Conservation (phyloP, 2,329 filamentous ascomycete genomes). For the Pyrenophora seminiperda region DNA sequence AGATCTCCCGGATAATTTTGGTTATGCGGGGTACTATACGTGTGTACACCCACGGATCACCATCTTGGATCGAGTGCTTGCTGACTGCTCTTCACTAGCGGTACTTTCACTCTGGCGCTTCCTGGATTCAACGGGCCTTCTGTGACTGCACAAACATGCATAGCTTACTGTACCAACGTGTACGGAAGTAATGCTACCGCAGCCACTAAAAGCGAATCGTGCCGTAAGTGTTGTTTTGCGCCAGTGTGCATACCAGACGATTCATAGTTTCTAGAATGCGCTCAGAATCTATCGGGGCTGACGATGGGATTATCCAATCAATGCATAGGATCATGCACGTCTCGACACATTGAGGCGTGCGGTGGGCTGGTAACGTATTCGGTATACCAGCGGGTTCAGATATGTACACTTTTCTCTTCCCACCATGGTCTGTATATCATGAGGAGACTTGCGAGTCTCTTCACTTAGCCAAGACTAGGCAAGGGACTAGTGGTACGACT, state of each 20-base stretch:
- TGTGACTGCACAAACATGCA: too few relatives aligned
- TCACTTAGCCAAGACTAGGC: neutral
- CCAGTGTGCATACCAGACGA: too few relatives aligned
- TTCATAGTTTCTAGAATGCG: too few relatives aligned
- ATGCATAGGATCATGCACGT: neutral
- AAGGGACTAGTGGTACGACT: too few relatives aligned
- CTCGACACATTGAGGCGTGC: neutral
- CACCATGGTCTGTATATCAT: neutral
- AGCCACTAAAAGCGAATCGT: neutral
- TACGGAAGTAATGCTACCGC: neutral
- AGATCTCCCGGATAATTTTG: neutral
- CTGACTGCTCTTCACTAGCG: too few relatives aligned
- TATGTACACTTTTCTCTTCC: neutral
- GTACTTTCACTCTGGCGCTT: too few relatives aligned
- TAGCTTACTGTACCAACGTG: neutral
- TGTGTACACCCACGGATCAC: neutral
- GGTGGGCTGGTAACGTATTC: neutral
- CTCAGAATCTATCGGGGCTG: too few relatives aligned
- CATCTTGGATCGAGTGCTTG: too few relatives aligned
- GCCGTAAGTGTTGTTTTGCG: neutral
- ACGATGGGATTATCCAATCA: too few relatives aligned
- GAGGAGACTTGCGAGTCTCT: neutral
- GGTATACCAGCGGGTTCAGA: neutral
- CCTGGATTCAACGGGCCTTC: too few relatives aligned
- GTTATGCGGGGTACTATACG: neutral